A percentile compares a stretch with the other conserved stretches of the same genome.
These are phyloP conservation scores for Boletus sp. DNA, from an alignment of 768 basidiomycete species.

Conservation along the genomic window DNA sequence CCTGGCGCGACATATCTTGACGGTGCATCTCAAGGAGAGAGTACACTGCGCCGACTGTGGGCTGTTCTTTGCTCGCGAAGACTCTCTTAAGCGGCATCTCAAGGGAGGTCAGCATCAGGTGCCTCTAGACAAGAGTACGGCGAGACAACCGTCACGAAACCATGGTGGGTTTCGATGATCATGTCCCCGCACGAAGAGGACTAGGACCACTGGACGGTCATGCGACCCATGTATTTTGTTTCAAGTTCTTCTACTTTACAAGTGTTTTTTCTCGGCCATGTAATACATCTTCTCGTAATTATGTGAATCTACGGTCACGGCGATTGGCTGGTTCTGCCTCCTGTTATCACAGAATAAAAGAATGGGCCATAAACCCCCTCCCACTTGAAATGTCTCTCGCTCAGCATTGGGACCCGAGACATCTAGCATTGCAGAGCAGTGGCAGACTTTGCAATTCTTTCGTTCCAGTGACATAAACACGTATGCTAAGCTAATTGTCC, in stretches of 20 bases:
- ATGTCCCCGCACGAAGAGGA: neutral
- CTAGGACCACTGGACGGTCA: neutral
- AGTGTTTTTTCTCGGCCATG: neutral
- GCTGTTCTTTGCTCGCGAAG: constrained; percentile 25
- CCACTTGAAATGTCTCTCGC: neutral
- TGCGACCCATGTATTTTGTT: neutral
- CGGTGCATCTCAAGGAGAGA: constrained; percentile 23
- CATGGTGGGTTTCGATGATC: neutral
- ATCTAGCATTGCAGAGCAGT: neutral
- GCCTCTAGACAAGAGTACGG: neutral
- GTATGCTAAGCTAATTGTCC: neutral
- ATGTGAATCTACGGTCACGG: neutral
- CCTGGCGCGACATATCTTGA: constrained; percentile 23
- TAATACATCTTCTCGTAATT: neutral
- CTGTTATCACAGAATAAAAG: too few relatives aligned
- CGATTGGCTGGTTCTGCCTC: neutral
- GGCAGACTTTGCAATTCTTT: neutral
- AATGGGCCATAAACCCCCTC: neutral
- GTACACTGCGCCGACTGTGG: constrained; percentile 17
- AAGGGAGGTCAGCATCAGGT: constrained; percentile 16
- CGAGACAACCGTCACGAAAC: neutral
- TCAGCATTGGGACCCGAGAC: neutral
- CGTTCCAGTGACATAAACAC: neutral
- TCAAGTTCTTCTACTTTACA: neutral
- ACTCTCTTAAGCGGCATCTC: constrained; percentile 26